phyloP scores from a whole-genome alignment of 768 basidiomycete genomes.

The Rossbeevera mucosa region DNA sequence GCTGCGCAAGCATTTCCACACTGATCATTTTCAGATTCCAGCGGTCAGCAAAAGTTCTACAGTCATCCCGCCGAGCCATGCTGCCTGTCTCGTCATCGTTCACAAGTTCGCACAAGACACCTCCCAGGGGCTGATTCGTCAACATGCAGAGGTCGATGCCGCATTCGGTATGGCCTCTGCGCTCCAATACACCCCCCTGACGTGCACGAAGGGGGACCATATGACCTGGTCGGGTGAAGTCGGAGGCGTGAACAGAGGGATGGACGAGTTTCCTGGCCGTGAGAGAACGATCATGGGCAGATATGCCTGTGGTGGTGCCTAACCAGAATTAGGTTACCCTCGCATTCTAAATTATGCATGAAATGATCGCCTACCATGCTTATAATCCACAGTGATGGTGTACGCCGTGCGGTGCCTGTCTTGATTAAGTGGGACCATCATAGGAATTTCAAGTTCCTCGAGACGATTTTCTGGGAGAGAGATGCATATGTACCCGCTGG shows the following conservation, averaged over 20 bases:
- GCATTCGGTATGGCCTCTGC: slow-evolving; percentile 92
- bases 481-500: slow-evolving; percentile 91
- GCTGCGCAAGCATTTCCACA: slow-evolving; percentile 73
- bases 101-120: slow-evolving; percentile 91
- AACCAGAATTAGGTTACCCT: neutral
- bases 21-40: slow-evolving; percentile 95
- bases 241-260: slow-evolving; percentile 45
- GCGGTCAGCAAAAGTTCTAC: slow-evolving; percentile 81
- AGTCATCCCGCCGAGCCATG: slow-evolving; percentile 96
- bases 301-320: slow-evolving; percentile 96
- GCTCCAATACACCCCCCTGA: slow-evolving; percentile 76
- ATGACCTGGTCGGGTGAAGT: slow-evolving; percentile 92
- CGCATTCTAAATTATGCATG: neutral
- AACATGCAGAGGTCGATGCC: slow-evolving; percentile 82
- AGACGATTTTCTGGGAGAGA: slow-evolving; percentile 75
- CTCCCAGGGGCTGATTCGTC: slow-evolving; percentile 56
- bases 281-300: slow-evolving; percentile 88
- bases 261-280: slow-evolving; percentile 82
- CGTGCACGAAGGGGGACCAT: slow-evolving; percentile 90
- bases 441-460: slow-evolving; percentile 73
- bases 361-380: slow-evolving; percentile 50
- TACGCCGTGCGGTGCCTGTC: slow-evolving; percentile 93
- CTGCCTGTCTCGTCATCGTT: slow-evolving; percentile 84
- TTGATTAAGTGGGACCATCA: slow-evolving; percentile 91
- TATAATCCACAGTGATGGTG: slow-evolving; percentile 93